Evolutionary conservation across 768 basidiomycete species (phyloP).

Genomic region (Brasilioporus rufonigricans): DNA sequence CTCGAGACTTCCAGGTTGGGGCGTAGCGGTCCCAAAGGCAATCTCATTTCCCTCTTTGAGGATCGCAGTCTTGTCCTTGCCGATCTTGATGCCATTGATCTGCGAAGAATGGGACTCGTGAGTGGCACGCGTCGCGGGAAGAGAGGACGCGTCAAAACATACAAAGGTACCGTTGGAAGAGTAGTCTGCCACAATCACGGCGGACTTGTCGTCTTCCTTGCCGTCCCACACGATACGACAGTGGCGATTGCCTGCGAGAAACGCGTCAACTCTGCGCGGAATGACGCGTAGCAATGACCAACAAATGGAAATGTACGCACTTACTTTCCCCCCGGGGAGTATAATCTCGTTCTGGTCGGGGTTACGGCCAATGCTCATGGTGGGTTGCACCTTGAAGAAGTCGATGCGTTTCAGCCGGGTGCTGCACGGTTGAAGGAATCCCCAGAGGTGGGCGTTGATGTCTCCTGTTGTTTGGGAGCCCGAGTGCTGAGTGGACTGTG

Average conservation of each 20-base stretch:
- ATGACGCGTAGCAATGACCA: conserved; percentile 10
- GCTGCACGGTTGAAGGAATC: conserved; percentile 66
- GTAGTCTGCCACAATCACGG: conserved; percentile 34
- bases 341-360: conserved; percentile 45
- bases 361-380: conserved; percentile 56
- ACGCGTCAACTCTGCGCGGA: conserved; percentile 25
- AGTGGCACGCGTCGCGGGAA: conserved; percentile 8
- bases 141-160: conserved; percentile 20
- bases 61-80: conserved; percentile 37
- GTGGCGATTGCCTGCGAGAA: conserved; percentile 36
- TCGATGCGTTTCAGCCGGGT: conserved; percentile 52
- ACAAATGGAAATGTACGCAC: conserved; percentile 40
- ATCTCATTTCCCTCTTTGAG: conserved; percentile 76
- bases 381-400: conserved; percentile 52
- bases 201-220: conserved; percentile 28
- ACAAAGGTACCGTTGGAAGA: conserved; percentile 48
- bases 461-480: conserved; percentile 26
- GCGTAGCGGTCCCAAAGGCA: conserved; percentile 66
- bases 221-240: conserved; percentile 39
- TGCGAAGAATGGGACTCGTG: conserved; percentile 8
- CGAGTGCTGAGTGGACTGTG: conserved; percentile 38
- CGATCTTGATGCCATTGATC: conserved; percentile 44
- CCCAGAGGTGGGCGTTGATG: conserved; percentile 53
- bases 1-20: conserved; percentile 50
- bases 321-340: conserved; percentile 72